Conservation (phyloP, 257 asterid species). For the Solanum medicagineum region DNA sequence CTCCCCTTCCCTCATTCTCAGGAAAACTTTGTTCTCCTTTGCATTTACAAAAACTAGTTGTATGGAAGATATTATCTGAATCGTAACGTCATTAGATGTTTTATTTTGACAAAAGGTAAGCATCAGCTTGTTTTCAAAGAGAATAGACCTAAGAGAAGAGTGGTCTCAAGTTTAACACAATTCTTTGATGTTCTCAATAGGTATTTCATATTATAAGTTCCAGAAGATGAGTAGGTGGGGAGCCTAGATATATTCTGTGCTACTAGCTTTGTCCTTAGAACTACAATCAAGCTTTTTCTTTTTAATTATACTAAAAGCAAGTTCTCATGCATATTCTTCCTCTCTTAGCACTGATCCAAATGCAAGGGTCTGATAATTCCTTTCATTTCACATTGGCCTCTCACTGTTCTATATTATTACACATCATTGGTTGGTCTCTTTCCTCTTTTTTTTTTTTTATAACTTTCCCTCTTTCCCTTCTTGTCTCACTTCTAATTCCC, state of each 20-base stretch:
- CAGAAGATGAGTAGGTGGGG: neutral
- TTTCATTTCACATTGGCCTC: neutral
- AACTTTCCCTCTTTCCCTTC: neutral
- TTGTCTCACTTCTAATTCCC: neutral
- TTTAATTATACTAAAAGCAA: neutral
- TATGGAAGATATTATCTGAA: neutral
- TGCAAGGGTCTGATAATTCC: neutral
- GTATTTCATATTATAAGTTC: neutral
- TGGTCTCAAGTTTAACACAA: neutral
- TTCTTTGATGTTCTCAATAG: neutral
- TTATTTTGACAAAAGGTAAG: neutral
- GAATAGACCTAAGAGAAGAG: neutral
- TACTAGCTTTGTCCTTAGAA: neutral
- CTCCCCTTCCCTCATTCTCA: neutral
- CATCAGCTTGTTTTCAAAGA: neutral
- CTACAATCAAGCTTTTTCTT: neutral
- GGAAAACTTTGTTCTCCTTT: neutral
- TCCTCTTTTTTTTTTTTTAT: neutral
- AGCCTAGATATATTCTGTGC: neutral
- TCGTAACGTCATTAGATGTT: neutral
- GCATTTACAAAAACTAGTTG: neutral
- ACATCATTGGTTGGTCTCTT: neutral
- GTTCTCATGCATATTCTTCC: neutral
- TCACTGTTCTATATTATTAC: neutral
- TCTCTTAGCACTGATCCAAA: neutral